Evolutionary conservation across 163 green algal genomes (phyloP).

Genomic region (Chlorella variabilis): DNA sequence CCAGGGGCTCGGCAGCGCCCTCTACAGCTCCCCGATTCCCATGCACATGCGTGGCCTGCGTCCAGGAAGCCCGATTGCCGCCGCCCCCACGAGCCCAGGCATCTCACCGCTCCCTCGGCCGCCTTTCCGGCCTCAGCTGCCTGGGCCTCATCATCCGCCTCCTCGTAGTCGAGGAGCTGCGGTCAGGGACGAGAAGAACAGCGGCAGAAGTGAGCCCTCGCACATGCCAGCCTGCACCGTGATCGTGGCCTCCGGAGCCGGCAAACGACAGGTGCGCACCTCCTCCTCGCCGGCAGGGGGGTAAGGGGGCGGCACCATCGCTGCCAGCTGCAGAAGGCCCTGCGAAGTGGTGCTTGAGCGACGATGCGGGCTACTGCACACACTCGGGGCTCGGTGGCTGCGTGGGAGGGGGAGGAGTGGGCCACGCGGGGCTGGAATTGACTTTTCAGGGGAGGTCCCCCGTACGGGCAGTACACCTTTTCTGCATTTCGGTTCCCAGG

Average conservation of each 20-base stretch:
- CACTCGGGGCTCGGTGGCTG: no score
- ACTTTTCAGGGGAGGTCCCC: no score
- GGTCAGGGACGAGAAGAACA: neutral
- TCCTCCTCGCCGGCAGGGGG: constrained; percentile 36
- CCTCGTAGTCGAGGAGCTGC: constrained; percentile 38
- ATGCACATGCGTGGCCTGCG: no score
- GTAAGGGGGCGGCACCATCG: constrained; percentile 32
- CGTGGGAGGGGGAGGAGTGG: no score
- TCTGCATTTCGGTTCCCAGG: no score
- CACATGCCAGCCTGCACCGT: neutral
- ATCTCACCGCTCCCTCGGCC: constrained; percentile 34
- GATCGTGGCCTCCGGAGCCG: neutral
- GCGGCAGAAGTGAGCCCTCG: no score
- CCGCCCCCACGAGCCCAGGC: no score
- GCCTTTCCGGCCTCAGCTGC: constrained; percentile 61
- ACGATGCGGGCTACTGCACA: neutral
- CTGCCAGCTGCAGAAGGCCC: neutral
- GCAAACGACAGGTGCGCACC: constrained; percentile 2
- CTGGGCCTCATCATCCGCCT: constrained; percentile 77
- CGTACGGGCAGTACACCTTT: no score
- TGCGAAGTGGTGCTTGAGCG: neutral
- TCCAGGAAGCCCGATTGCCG: no score
- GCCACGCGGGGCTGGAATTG: no score
- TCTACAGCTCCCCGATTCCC: no score
- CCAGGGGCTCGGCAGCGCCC: no score